Conservation (phyloP, 2,329 filamentous ascomycete genomes). For the Pseudopyricularia cyperi region DNA sequence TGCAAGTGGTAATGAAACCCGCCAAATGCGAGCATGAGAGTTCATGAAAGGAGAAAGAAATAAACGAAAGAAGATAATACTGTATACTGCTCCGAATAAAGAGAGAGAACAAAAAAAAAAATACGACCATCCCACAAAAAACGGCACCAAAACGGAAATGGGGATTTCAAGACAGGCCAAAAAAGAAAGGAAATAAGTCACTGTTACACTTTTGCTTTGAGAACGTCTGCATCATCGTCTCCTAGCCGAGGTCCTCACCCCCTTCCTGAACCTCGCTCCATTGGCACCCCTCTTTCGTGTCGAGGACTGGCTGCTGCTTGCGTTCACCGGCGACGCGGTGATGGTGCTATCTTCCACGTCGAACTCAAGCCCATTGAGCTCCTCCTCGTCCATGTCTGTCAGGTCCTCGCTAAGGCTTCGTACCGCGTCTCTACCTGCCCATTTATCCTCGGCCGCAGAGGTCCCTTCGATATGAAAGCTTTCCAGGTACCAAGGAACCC, state of each 20-base stretch:
- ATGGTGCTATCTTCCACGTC: conserved; percentile 37
- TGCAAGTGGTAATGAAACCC: not conserved
- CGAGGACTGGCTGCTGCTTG: not conserved
- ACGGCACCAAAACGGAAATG: conserved; percentile 8
- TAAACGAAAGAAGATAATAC: too few relatives aligned
- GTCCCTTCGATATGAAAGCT: conserved; percentile 70
- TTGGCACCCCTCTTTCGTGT: conserved; percentile 7
- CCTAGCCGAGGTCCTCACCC: conserved; percentile 17
- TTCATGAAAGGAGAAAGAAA: not conserved
- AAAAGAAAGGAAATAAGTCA: conserved; percentile 6
- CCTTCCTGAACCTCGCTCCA: conserved; percentile 14
- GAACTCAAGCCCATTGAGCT: conserved; percentile 56
- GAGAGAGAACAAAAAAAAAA: not conserved
- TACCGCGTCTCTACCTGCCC: conserved; percentile 53
- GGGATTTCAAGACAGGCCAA: conserved; percentile 8
- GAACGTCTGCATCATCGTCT: conserved; percentile 11
- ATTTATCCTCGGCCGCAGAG: conserved; percentile 63
- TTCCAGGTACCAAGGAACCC: conserved; percentile 78
- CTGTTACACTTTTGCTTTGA: not conserved
- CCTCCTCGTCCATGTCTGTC: conserved; percentile 85
- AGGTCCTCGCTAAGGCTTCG: conserved; percentile 69
- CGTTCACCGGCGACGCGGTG: conserved; percentile 20
- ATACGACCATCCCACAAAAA: not conserved
- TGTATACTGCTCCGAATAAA: not conserved
- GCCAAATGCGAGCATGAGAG: not conserved